Base-by-base conservation (phyloP, 192 early-diverging fungal species). In the Coemansia guatemalensis region DNA sequence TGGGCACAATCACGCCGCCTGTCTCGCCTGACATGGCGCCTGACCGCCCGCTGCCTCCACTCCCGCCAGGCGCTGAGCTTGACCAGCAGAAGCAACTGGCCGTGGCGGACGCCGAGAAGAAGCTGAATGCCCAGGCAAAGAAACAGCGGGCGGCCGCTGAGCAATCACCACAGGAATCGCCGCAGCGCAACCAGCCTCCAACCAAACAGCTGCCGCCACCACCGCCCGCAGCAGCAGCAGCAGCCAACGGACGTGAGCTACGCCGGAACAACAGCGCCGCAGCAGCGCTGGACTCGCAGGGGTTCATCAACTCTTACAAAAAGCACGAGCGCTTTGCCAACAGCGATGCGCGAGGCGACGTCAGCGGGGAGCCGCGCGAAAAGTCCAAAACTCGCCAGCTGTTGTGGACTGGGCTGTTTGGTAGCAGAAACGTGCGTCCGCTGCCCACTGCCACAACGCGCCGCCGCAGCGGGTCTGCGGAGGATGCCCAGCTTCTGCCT, bases 291-390 rank as follows among this genome's bases (percentile, higher is more conserved):
- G 76, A 62, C 48, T 79, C 76, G 39, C 67, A 61, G 21, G 64
- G 67, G 11, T 70, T 67, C 32, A 79, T 79, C 18, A 63, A 63
- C 23, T 79, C 76, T 20, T 70, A 79, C 57, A 66, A 67, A 58
- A 56, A 69, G 56, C 49, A 69, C 21, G 32, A 26, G 7, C 56
- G 57, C 25, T 56, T 57, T 53, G 58, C 55, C 29, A 56, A 20
- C 50, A 48, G 53, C 56, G 49, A 48, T 22, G 68, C 50, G 11
- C 5, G 18, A 47, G 50, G 44, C 20, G 41, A n/a, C 44, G 4
- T 50, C 57, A 58, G 50, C 51, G 26, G 33, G 51, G 59, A 44
- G 54, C 6, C 35, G 6, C 35, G 11, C 5, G 67, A 75, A 32
- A 65, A 59, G 57, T 27, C 60, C 3, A 62, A 60, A 57, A 33